phyloP scores from a whole-genome alignment of 129 eudicot genomes.

The Solidago caesia region DNA sequence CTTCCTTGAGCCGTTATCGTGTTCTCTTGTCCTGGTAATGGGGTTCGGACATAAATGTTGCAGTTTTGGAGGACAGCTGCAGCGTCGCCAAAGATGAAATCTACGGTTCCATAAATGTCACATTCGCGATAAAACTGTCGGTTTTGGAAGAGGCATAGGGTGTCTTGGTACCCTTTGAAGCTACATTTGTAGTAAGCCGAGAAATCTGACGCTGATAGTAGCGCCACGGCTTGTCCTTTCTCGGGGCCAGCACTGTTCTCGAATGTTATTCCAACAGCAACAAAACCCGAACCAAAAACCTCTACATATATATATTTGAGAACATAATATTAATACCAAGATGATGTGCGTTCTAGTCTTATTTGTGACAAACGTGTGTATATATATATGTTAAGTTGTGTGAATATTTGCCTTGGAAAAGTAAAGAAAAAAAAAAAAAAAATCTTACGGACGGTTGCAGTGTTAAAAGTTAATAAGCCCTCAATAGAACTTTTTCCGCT shows the following conservation, averaged over 20 bases:
- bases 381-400: no score
- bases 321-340: background rate
- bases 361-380: no score
- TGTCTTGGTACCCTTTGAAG: conserved; percentile 59
- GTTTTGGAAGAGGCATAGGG: conserved; percentile 26
- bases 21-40: conserved; percentile 24
- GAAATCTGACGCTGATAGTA: conserved; percentile 35
- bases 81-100: conserved; percentile 51
- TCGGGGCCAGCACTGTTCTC: conserved; percentile 48
- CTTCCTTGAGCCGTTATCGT: conserved; percentile 50
- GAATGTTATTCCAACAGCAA: conserved; percentile 41
- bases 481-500: conserved; percentile 35
- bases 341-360: no score
- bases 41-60: conserved; percentile 41
- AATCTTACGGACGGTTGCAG: conserved; percentile 63
- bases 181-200: conserved; percentile 45
- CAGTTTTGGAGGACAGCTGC: conserved; percentile 42
- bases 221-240: conserved; percentile 36
- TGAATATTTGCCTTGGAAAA: background rate
- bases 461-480: conserved; percentile 44
- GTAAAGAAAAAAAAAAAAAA: background rate
- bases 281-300: conserved; percentile 40
- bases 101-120: conserved; percentile 46
- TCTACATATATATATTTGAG: conserved; percentile 19
- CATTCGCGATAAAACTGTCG: conserved; percentile 53